Evolutionary conservation across 805 yeast species (phyloP).

Genomic region (Saccharomyces paradoxus): DNA sequence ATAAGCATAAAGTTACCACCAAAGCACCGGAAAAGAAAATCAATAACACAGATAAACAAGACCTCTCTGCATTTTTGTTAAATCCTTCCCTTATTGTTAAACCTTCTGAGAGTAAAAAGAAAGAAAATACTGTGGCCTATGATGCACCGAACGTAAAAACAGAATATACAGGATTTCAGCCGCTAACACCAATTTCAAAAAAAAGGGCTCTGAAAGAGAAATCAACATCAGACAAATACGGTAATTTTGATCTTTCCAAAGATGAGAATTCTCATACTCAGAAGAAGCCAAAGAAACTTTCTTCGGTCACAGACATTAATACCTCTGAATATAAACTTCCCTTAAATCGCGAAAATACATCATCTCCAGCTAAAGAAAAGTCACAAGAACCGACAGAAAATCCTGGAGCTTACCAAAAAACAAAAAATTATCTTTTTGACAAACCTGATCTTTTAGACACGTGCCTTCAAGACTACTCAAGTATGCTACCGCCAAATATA

Average conservation of each 20-base stretch:
- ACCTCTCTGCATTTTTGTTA: neutral
- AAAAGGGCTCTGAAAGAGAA: neutral
- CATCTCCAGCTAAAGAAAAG: neutral
- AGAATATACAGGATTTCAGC: neutral
- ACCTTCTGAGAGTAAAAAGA: neutral
- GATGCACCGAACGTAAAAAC: neutral
- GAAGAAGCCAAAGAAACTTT: neutral
- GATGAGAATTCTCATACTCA: neutral
- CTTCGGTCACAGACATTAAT: neutral
- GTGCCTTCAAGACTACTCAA: neutral
- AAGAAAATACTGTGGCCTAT: neutral
- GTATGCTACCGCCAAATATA: neutral
- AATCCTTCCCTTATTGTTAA: neutral
- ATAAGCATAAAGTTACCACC: neutral
- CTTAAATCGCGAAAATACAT: slow-evolving; percentile 1
- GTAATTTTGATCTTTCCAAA: neutral
- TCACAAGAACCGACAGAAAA: neutral
- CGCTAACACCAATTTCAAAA: neutral
- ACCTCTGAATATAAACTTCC: neutral
- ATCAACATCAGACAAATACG: neutral
- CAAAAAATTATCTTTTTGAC: neutral
- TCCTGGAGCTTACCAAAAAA: neutral
- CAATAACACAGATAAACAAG: neutral
- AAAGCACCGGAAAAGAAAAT: neutral
- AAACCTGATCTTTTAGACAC: neutral